Evolutionary conservation across 352 stramenopile genomes (phyloP), one percentile per base, ranked within the genome.

Genomic region (Phytophthora citrophthora): DNA sequence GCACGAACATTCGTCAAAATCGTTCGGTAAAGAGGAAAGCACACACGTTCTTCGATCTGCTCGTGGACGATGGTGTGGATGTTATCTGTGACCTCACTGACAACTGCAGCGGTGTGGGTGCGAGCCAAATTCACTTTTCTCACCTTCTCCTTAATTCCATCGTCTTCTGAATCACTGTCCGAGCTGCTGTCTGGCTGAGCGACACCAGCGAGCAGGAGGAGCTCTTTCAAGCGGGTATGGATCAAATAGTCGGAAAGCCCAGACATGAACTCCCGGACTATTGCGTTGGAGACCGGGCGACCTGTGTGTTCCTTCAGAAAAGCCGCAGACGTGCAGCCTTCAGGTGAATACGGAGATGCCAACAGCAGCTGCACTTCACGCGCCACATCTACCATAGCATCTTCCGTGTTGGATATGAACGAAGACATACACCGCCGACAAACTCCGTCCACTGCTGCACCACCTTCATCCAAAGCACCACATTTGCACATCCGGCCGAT

Each of bases 41-140:
- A 90, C 11, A 96, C 78, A 43, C 86, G 83, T 72, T 94, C 88
- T 50, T 96, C 88, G 51, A 94, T 89, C 64, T 96, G 84, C 48
- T 94, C 83, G 34, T 89, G 78, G 27, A 94, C 86, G 59, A 94
- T 88, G 13, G 60, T 55, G 40, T 91, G 64, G 46, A 91, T 87
- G 29, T 70, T 76, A 34, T 90, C 82, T 6, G 75, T 88, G 51
- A 89, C 87, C 34, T 89, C 82, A 39, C 61, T 72, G 7, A 75
- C 51, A 47, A 77, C 70, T 8, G 73, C 54, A 26, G 56, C 54
- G 34, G 74, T 65, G 45, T 72, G 59, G 10, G 23, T 16, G 6
- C 32, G 51, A 9, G 36, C 29, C 2, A 40, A 20, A 20, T 56
- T 62, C 9, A 11, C 38, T 10, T 58, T 62, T 32, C 31, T 50